A percentile compares a stretch with the other conserved stretches of the same genome.
Conservation (phyloP, 192 early-diverging fungal genomes). For the Coemansia sp. region DNA sequence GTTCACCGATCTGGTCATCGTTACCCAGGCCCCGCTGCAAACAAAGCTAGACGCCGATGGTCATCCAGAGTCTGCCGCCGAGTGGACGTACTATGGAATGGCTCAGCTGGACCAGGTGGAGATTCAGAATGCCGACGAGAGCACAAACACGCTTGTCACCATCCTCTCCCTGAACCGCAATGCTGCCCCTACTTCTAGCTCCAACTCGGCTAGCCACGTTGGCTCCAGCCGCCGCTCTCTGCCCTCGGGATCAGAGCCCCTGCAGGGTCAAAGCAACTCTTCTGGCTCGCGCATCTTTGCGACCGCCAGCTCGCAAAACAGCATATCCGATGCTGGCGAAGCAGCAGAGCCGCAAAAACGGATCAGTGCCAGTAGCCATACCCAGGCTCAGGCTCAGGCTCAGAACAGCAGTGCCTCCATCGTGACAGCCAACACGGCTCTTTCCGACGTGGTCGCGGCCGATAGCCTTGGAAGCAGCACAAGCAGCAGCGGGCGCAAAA, state of each 20-base stretch:
- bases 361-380: slow-evolving; percentile 16
- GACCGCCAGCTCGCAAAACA: slow-evolving; percentile 11
- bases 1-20: slow-evolving; percentile 47
- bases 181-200: neutral
- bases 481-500: slow-evolving; percentile 19
- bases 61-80: slow-evolving; percentile 15
- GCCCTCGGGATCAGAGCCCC: slow-evolving; percentile 16
- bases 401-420: neutral
- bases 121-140: slow-evolving; percentile 51
- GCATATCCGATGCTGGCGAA: slow-evolving; percentile 13
- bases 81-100: slow-evolving; percentile 50
- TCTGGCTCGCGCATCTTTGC: slow-evolving; percentile 16
- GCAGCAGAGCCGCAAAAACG: slow-evolving; percentile 10
- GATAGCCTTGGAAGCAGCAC: slow-evolving; percentile 3
- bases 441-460: slow-evolving; percentile 6
- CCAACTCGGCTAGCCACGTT: neutral
- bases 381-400: slow-evolving; percentile 1
- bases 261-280: neutral
- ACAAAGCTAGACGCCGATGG: slow-evolving; percentile 29
- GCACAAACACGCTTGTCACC: slow-evolving; percentile 47
- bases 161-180: slow-evolving; percentile 48
- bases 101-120: slow-evolving; percentile 47
- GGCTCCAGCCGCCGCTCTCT: slow-evolving; percentile 30
- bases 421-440: neutral
- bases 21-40: slow-evolving; percentile 43